Base-by-base conservation (phyloP, 1,284 basidiomycete species). In the Ustilago crameri region DNA sequence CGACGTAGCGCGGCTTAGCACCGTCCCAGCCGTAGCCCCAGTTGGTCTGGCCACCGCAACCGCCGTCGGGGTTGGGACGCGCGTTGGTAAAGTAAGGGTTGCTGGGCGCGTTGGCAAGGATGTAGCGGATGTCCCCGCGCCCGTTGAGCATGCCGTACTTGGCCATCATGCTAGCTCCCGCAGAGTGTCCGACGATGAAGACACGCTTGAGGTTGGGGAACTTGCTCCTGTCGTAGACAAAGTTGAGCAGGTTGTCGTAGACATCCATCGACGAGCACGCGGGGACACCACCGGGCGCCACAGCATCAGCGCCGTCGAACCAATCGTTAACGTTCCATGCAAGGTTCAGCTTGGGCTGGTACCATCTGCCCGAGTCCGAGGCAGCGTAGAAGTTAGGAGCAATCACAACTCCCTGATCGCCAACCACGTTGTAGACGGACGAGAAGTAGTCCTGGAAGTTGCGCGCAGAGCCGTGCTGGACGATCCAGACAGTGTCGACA, bases 41-140 rank as follows among this genome's bases (percentile, higher is more conserved):
- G 15, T 20, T n/a, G 42, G 61, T 56, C 42, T 56, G 69, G 35
- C 40, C 35, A 27, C 37, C 12, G 54, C 64, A 69, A 32, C 5
- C 9, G 3, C 15, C 14, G 17, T 40, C 17, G 0, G 48, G 8
- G 26, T 63, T 49, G 37, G 74, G 72, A 14, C 75, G 52, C 22
- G 61, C 61, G 20, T 44, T 35, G 58, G 73, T 75, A 22, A 74
- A 74, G 69, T 78, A 78, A 9, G 70, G 74, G 49, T 66, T 65
- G 12, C 63, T 57, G 9, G 75, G 65, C 7, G 74, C 53, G 51
- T 78, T 74, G 54, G 68, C 73, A 24, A 69, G 46, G 23, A 78
- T 57, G 45, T 54, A 76, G 2, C 51, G 53, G 23, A 61, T 35
- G 3, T 30, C 53, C 14, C 35, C 53, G 46, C 43, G 24, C n/a